Evolutionary conservation across 352 stramenopile species (phyloP).

Genomic region (Globisporangium mamillatum): DNA sequence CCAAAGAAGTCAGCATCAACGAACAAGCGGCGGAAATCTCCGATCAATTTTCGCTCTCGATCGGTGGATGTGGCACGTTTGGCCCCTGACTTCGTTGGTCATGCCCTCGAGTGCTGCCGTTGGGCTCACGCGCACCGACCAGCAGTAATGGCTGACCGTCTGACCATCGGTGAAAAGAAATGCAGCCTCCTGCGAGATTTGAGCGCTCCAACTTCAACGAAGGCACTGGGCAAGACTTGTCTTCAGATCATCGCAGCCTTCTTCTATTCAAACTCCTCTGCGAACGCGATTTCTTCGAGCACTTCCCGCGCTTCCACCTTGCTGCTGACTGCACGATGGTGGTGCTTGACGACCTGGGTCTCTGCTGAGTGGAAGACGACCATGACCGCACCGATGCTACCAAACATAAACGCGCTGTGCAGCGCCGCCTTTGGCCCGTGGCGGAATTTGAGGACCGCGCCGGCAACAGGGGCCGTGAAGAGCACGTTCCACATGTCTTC

Average conservation of each 20-base stretch:
- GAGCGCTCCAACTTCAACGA: too few species aligned
- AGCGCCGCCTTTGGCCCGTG: constrained; percentile 27
- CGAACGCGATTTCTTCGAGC: constrained; percentile 46
- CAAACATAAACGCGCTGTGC: constrained; percentile 31
- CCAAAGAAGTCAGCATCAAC: too few species aligned
- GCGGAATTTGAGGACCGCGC: constrained; percentile 26
- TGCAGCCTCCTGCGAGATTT: too few species aligned
- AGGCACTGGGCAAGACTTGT: too few species aligned
- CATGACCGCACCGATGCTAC: constrained; percentile 36
- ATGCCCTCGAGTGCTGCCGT: too few species aligned
- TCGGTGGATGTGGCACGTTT: too few species aligned
- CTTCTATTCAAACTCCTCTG: constrained; percentile 30
- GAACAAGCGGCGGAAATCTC: too few species aligned
- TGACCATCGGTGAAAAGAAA: too few species aligned
- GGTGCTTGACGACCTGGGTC: constrained; percentile 24
- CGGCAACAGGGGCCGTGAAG: constrained; percentile 28
- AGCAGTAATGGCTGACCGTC: not conserved
- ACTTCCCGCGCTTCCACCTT: constrained; percentile 17
- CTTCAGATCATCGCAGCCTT: too few species aligned
- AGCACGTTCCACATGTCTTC: constrained; percentile 40
- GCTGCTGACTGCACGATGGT: constrained; percentile 10
- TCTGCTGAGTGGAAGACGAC: constrained; percentile 33
- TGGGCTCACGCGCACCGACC: too few species aligned
- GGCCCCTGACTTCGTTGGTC: too few species aligned
- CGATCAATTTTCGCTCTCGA: too few species aligned